Percentiles rank a stretch among this genome's conserved stretches.
phyloP scores from a whole-genome alignment of 2,329 filamentous ascomycete genomes.

The Ambrosiella beaveri region DNA sequence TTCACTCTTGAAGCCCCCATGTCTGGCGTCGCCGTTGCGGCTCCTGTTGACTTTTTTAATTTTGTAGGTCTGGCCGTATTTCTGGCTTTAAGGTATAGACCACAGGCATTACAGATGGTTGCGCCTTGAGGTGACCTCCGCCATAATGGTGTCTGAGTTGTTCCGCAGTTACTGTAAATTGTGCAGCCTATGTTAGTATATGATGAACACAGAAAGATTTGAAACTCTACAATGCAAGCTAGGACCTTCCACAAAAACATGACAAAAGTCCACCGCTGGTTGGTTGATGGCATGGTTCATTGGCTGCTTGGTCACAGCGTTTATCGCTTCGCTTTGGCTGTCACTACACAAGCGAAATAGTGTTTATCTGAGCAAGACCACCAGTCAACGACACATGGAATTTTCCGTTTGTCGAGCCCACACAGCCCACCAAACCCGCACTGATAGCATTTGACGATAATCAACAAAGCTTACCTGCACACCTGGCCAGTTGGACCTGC shows the following conservation, averaged over 20 bases:
- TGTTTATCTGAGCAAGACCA: background rate
- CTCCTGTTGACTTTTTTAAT: slow-evolving; percentile 56
- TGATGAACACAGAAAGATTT: background rate
- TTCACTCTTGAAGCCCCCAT: slow-evolving; percentile 25
- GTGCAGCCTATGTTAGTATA: background rate
- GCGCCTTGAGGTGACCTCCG: slow-evolving; percentile 79
- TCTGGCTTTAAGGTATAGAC: slow-evolving; percentile 81
- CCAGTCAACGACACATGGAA: background rate
- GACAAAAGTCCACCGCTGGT: too few relatives aligned
- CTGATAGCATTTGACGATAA: background rate
- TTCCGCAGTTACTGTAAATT: slow-evolving; percentile 68
- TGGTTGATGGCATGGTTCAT: background rate
- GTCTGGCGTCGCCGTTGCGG: slow-evolving; percentile 27
- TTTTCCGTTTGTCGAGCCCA: too few relatives aligned
- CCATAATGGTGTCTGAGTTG: slow-evolving; percentile 87
- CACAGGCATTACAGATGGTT: slow-evolving; percentile 95
- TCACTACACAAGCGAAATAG: background rate
- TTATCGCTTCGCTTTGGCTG: background rate
- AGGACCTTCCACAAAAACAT: too few relatives aligned
- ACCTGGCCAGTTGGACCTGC: slow-evolving; percentile 34
- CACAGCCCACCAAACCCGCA: background rate
- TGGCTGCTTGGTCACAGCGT: background rate
- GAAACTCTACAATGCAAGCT: too few relatives aligned
- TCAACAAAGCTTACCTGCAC: slow-evolving; percentile 42
- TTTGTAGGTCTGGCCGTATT: slow-evolving; percentile 84